Conservation (phyloP, 1,284 basidiomycete genomes). For the Ceratobasidium sp. region DNA sequence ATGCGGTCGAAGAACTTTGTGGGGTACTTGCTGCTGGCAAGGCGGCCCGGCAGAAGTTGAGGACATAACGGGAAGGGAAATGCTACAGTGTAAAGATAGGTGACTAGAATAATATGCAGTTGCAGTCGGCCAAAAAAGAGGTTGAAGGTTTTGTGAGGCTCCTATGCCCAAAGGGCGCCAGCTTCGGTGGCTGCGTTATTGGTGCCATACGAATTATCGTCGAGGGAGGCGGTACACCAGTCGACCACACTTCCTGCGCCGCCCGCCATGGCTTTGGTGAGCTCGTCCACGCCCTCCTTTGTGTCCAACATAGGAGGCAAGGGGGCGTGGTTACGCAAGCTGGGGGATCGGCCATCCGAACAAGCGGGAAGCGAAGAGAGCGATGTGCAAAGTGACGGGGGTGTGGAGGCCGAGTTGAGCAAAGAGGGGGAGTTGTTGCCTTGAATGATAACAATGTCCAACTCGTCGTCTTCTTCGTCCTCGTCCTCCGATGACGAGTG, state of each 20-base stretch:
- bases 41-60: neutral
- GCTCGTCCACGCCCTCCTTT: conserved; percentile 23
- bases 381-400: conserved; percentile 35
- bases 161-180: conserved; percentile 36
- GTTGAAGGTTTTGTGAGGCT: conserved; percentile 2
- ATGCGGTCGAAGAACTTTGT: conserved; percentile 10
- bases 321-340: neutral
- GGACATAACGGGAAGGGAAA: neutral
- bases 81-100: conserved; percentile 26
- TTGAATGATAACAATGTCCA: conserved; percentile 36
- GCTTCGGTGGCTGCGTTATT: conserved; percentile 18
- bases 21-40: conserved; percentile 19
- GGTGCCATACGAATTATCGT: neutral
- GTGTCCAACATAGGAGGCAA: neutral
- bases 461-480: conserved; percentile 32
- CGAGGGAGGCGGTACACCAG: conserved; percentile 11
- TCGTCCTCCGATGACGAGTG: conserved; percentile 3
- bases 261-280: conserved; percentile 20
- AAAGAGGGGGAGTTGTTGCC: conserved; percentile 11
- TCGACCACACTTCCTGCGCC: conserved; percentile 39
- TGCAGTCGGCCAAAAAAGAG: neutral
- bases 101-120: conserved; percentile 31
- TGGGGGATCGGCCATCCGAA: conserved; percentile 18
- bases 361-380: conserved; percentile 31
- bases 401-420: conserved; percentile 23